Conservation (phyloP, 345 rosid species). For the Melaleuca quinquenervia region DNA sequence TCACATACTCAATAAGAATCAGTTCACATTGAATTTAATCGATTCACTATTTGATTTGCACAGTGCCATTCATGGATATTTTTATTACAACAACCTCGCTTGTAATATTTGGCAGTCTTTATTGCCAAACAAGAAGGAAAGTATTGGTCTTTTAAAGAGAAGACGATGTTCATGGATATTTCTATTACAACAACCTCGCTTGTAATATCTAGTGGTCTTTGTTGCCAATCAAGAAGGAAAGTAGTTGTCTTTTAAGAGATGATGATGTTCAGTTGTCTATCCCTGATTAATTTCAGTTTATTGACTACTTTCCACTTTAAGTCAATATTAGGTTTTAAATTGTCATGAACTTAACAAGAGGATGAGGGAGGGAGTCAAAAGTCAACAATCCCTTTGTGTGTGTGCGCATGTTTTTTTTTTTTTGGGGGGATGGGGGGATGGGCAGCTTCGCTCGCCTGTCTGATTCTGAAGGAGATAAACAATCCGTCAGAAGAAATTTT, state of each 20-base stretch:
- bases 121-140: not conserved
- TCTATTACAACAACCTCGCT: not conserved
- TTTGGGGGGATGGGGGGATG: too few species aligned
- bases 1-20: not conserved
- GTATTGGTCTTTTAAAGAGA: too few species aligned
- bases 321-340: not conserved
- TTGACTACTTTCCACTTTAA: not conserved
- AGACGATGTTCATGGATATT: too few species aligned
- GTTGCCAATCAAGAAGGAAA: not conserved
- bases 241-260: not conserved
- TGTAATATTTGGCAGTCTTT: not conserved
- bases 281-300: not conserved
- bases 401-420: too few species aligned
- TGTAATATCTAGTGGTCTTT: not conserved
- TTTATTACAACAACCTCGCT: not conserved
- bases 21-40: not conserved
- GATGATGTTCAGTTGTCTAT: not conserved
- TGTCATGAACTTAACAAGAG: not conserved
- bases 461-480: not conserved
- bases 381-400: not conserved
- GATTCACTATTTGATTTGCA: not conserved
- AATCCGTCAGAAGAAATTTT: not conserved
- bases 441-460: not conserved
- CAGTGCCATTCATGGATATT: not conserved
- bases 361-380: not conserved